Conservation (phyloP, 176 grass and related monocot species). For the Zea mays region DNA sequence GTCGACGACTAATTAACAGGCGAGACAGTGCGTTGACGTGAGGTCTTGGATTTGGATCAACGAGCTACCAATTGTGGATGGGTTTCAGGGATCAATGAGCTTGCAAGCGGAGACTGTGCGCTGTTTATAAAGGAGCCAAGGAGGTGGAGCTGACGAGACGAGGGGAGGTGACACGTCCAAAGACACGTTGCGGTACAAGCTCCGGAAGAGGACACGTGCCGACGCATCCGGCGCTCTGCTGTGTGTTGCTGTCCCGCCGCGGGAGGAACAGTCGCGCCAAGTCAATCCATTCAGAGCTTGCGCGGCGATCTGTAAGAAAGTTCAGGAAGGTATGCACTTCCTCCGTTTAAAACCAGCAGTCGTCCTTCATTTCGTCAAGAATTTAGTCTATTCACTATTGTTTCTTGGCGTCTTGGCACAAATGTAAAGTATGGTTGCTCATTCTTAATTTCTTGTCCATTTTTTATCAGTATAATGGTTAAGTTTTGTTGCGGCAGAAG, state of each 20-base stretch:
- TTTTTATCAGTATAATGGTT: too few species aligned
- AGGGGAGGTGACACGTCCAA: conserved; percentile 44
- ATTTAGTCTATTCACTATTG: too few species aligned
- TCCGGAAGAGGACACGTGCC: conserved; percentile 38
- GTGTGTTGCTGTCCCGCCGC: not conserved
- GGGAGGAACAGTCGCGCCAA: not conserved
- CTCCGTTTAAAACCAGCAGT: too few species aligned
- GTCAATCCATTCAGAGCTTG: not conserved
- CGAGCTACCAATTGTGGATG: not conserved
- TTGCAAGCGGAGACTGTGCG: not conserved
- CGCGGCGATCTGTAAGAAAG: conserved; percentile 12
- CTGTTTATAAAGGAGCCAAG: conserved; percentile 6
- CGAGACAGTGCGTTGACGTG: not conserved
- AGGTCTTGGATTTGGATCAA: not conserved
- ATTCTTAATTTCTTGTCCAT: too few species aligned
- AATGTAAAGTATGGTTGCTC: too few species aligned
- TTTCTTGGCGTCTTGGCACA: too few species aligned
- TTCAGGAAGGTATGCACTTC: not conserved
- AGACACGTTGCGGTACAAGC: conserved; percentile 45
- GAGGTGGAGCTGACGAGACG: not conserved
- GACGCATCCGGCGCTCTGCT: not conserved
- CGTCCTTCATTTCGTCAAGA: too few species aligned
- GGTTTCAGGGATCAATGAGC: not conserved
- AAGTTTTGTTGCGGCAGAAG: too few species aligned
- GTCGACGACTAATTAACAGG: not conserved